Evolutionary conservation across 768 basidiomycete species (phyloP).

Genomic region (Leccinum disarticulatum): DNA sequence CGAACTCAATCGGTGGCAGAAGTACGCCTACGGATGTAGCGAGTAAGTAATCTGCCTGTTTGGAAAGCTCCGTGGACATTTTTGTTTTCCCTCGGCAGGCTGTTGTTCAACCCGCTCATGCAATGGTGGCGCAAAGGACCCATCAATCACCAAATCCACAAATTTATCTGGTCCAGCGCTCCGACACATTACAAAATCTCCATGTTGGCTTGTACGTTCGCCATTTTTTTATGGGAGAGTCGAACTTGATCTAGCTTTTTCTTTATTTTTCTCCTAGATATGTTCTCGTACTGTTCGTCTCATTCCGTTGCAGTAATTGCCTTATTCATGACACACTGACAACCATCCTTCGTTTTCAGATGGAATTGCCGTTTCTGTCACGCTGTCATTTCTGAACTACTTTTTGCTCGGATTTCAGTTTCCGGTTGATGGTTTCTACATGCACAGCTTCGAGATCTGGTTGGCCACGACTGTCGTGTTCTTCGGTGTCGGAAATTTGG

Average conservation of each 20-base stretch:
- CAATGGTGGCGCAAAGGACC: constrained; percentile 80
- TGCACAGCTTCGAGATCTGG: constrained; percentile 81
- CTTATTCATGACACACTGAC: neutral
- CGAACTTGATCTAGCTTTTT: constrained; percentile 2
- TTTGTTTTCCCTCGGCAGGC: constrained; percentile 41
- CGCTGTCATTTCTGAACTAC: constrained; percentile 72
- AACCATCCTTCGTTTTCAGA: constrained; percentile 13
- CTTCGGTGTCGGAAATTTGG: constrained; percentile 69
- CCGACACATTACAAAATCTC: constrained; percentile 83
- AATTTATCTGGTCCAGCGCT: constrained; percentile 73
- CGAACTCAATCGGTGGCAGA: constrained; percentile 92
- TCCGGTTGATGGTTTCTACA: constrained; percentile 72
- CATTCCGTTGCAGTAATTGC: neutral
- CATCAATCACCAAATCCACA: constrained; percentile 76
- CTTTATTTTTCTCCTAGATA: constrained; percentile 30
- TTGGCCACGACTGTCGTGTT: constrained; percentile 77
- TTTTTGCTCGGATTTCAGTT: constrained; percentile 71
- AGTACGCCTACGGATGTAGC: constrained; percentile 69
- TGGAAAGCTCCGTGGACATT: neutral
- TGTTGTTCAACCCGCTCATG: constrained; percentile 82
- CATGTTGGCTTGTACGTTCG: constrained; percentile 48
- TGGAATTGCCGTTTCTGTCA: constrained; percentile 66
- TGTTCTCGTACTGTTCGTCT: constrained; percentile 52
- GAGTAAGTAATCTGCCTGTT: constrained; percentile 43
- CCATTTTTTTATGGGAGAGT: neutral